A percentile compares a stretch with the other conserved stretches of the same genome.
Evolutionary conservation across 1,284 basidiomycete species (phyloP).

Genomic region (Microbotryum scabiosae): DNA sequence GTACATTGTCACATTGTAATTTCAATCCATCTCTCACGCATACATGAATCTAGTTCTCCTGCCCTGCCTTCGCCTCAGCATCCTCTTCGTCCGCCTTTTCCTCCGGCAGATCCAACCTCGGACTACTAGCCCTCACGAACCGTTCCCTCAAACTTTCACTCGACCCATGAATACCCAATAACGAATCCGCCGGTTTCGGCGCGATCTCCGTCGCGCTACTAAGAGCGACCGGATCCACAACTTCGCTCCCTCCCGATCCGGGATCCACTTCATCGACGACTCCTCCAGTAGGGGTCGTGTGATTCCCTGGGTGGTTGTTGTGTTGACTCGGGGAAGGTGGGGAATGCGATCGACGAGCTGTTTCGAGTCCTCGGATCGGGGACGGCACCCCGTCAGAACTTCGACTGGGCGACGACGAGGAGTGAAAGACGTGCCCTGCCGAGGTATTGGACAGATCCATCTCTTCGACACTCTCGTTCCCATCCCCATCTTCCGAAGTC

Average conservation of each 20-base stretch:
- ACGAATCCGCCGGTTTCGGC: neutral
- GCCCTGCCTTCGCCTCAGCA: neutral
- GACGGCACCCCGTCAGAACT: neutral
- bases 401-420: neutral
- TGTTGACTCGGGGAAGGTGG: too few species aligned
- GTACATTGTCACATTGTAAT: neutral
- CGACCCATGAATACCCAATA: neutral
- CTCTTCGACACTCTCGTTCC: neutral
- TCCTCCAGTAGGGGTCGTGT: constrained; percentile 27
- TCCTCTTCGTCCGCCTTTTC: neutral
- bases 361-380: too few species aligned
- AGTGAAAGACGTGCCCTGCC: neutral
- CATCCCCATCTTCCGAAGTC: neutral
- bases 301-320: too few species aligned
- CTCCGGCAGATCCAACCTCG: constrained; percentile 9
- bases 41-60: neutral
- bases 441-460: neutral
- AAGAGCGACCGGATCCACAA: constrained; percentile 18
- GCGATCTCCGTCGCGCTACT: constrained; percentile 6
- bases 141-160: constrained; percentile 16
- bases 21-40: neutral
- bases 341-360: too few species aligned
- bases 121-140: constrained; percentile 28
- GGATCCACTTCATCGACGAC: constrained; percentile 30
- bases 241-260: constrained; percentile 18